Base-by-base conservation (phyloP, 2,329 filamentous ascomycete species). In the Clarireedia hainanense region DNA sequence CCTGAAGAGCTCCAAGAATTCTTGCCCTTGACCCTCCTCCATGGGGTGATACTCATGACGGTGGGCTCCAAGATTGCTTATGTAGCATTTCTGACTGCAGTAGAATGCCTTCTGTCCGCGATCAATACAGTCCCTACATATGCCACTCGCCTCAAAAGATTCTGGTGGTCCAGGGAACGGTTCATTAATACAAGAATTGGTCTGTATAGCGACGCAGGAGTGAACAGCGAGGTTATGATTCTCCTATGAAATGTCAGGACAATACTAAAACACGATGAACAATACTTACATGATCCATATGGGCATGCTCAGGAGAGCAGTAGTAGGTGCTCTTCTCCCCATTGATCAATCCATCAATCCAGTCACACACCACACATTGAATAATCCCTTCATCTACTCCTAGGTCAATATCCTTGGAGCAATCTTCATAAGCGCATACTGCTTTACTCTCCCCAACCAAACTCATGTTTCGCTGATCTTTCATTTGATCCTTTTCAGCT, bases 361-460 rank as follows among this genome's bases (percentile, higher is more conserved):
- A 68, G 10, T 65, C 64, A 37, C 66, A 68, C 23, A 68, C 46
- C 6, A 60, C 61, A 60, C 66, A 68, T 40, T 67, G 61, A 17
- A 64, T 53, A 4, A 57, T 37, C 14, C 55, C 59, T 17, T 63
- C 62, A 5, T 62, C 61, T 10, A 36, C 48, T 7, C 40, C 40
- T 10, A 67, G 23, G 52, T 67, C 60, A 1, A 67, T 50, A n/a
- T 64, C 60, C 7, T 52, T 50, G 4, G 55, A 55, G 57, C 66
- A 68, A 0, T 56, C 56, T 10, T 60, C 55, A 12, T 64, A 53
- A 34, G 56, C 53, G 50, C 66, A 68, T 17, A 47, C 45, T 24
- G 57, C 60, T 23, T 57, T 57, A 20, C 46, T 57, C 4, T 58
- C 55, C 6, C 27, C 36, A 20, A 37, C 34, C 14, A 55, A 36